phyloP scores from a whole-genome alignment of 257 asterid genomes.

The Fraxinus americana region DNA sequence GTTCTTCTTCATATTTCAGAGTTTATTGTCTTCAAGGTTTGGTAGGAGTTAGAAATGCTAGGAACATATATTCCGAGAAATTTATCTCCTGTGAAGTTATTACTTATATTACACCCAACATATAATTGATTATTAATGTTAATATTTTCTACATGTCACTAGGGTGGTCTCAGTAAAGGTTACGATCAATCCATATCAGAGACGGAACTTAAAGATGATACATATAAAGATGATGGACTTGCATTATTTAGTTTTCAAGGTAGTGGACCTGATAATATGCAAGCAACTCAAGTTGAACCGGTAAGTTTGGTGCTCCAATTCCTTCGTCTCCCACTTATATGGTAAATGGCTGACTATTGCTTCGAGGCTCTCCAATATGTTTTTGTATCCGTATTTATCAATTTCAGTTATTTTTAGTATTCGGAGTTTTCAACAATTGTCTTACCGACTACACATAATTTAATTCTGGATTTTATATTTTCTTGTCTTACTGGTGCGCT shows the following conservation, averaged over 20 bases:
- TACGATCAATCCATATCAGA: slow-evolving; percentile 48
- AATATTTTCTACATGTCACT: slow-evolving; percentile 22
- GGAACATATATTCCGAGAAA: background rate
- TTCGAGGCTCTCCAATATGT: slow-evolving; percentile 5
- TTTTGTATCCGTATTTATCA: background rate
- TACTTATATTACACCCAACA: background rate
- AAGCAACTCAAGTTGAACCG: slow-evolving; percentile 86
- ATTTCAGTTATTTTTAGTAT: slow-evolving; percentile 5
- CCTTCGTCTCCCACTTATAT: slow-evolving; percentile 9
- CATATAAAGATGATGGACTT: slow-evolving; percentile 50
- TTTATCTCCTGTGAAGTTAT: background rate
- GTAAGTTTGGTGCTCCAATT: slow-evolving; percentile 37
- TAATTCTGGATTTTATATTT: too few species aligned
- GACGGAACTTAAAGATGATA: slow-evolving; percentile 64
- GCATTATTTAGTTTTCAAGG: slow-evolving; percentile 84
- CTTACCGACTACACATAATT: too few species aligned
- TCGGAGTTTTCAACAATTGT: background rate
- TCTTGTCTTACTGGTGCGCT: background rate
- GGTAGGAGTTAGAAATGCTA: slow-evolving; percentile 10
- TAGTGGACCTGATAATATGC: slow-evolving; percentile 70
- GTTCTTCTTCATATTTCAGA: slow-evolving; percentile 67
- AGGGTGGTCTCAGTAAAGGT: slow-evolving; percentile 72
- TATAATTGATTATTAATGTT: background rate
- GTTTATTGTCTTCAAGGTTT: slow-evolving; percentile 70
- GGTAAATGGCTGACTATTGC: background rate